Conservation (phyloP, 176 grass and related monocot species). For the Zoysia pacifica region DNA sequence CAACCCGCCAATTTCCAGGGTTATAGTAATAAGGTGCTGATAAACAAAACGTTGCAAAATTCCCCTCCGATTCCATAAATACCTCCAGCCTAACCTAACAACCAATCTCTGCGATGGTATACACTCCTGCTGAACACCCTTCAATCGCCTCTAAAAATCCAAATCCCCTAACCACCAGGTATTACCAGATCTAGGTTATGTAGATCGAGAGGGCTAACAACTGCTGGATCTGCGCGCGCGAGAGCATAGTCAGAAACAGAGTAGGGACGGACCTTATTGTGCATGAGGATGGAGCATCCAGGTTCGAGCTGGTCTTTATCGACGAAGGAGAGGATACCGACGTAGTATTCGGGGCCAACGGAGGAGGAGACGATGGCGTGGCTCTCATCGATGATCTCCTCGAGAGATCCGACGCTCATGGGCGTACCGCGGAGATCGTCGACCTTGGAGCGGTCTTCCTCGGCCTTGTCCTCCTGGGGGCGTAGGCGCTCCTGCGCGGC, state of each 20-base stretch:
- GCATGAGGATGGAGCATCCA: constrained; percentile 79
- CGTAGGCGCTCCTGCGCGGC: constrained; percentile 69
- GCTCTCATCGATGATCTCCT: constrained; percentile 91
- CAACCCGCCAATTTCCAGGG: background rate
- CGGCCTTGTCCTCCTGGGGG: constrained; percentile 76
- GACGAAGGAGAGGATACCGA: constrained; percentile 71
- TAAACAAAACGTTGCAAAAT: background rate
- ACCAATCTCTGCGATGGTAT: background rate
- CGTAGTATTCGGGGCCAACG: constrained; percentile 84
- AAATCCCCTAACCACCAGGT: background rate
- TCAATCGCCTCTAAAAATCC: constrained; percentile 8
- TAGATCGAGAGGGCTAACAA: background rate
- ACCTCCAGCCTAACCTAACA: background rate
- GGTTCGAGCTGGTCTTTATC: constrained; percentile 94
- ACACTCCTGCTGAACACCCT: background rate
- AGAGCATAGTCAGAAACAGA: no score
- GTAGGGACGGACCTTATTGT: constrained; percentile 60
- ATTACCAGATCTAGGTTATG: background rate
- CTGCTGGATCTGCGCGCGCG: no score
- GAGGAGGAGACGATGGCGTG: constrained; percentile 74
- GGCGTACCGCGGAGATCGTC: constrained; percentile 79
- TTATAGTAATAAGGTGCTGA: background rate
- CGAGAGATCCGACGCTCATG: constrained; percentile 79
- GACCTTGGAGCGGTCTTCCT: constrained; percentile 87
- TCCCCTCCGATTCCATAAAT: background rate